phyloP scores from a whole-genome alignment of 2,329 filamentous ascomycete species.

The Verticillium dahliae region DNA sequence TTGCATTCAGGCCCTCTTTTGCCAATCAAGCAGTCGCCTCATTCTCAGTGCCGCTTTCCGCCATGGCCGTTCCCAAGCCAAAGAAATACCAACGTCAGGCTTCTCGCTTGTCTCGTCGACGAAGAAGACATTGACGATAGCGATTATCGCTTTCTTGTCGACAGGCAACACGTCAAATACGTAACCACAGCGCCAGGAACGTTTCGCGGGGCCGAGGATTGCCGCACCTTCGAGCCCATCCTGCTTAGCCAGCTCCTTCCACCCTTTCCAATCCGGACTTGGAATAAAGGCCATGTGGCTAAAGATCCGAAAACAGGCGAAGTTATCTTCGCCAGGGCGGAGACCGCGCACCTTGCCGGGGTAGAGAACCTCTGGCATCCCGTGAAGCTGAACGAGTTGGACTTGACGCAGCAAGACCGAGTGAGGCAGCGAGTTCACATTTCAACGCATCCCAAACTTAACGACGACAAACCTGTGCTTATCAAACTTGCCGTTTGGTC shows the following conservation, averaged over 20 bases:
- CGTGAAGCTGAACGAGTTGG: conserved; percentile 16
- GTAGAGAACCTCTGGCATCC: conserved; percentile 16
- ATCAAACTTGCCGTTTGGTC: conserved; percentile 16
- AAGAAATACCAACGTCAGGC: conserved; percentile 15
- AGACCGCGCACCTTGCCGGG: conserved; percentile 12
- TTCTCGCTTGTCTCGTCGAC: conserved; percentile 19
- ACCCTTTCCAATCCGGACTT: conserved; percentile 18
- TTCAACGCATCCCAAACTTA: conserved; percentile 15
- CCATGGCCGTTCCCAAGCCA: conserved; percentile 1
- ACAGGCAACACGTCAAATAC: conserved; percentile 17
- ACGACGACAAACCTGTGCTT: conserved; percentile 16
- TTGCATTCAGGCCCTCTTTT: conserved; percentile 1
- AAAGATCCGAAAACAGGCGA: conserved; percentile 13
- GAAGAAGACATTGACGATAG: conserved; percentile 14
- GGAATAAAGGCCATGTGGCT: conserved; percentile 14
- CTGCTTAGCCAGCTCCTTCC: conserved; percentile 16
- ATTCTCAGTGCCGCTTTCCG: conserved; percentile 2
- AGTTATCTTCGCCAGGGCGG: conserved; percentile 12
- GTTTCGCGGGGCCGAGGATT: conserved; percentile 11
- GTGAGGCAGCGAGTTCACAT: conserved; percentile 14
- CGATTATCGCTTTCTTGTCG: conserved; percentile 20
- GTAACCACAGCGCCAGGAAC: conserved; percentile 15
- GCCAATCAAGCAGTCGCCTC: conserved; percentile 2
- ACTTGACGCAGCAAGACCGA: conserved; percentile 15
- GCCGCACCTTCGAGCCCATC: conserved; percentile 18